These are phyloP conservation scores for Fistulifera pelliculosa DNA, from an alignment of 108 stramenopile genomes.

Conservation along the genomic window DNA sequence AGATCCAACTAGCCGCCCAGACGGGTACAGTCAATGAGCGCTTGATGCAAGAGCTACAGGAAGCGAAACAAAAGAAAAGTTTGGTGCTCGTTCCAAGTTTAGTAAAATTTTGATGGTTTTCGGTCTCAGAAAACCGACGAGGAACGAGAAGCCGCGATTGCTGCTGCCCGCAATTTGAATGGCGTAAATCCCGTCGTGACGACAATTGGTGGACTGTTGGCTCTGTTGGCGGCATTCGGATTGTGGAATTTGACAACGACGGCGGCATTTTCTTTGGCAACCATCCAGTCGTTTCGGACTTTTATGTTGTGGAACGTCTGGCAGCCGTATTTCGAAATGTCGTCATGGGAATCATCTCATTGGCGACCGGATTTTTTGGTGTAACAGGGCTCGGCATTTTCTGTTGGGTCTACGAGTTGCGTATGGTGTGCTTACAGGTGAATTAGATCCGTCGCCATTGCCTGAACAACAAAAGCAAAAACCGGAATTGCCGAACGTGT, in stretches of 20 bases:
- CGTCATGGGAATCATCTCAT: constrained; percentile 54
- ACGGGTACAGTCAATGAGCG: constrained; percentile 74
- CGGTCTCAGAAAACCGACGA: constrained; percentile 50
- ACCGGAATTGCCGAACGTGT: constrained; percentile 57
- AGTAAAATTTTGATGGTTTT: constrained; percentile 18
- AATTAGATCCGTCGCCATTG: constrained; percentile 73
- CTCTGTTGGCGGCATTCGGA: constrained; percentile 45
- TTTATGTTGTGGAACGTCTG: constrained; percentile 50
- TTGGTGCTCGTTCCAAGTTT: constrained; percentile 20
- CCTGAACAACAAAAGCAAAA: constrained; percentile 15
- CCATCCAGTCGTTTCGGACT: constrained; percentile 53
- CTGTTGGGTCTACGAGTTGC: constrained; percentile 58
- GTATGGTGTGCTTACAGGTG: constrained; percentile 64
- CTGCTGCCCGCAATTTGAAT: constrained; percentile 67
- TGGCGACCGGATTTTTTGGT: constrained; percentile 76
- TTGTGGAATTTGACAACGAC: constrained; percentile 53
- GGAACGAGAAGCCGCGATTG: constrained; percentile 48
- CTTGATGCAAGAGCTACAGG: constrained; percentile 59
- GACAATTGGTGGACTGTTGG: constrained; percentile 47
- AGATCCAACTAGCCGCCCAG: constrained; percentile 16
- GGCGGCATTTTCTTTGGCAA: constrained; percentile 45
- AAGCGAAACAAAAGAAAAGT: constrained; percentile 48
- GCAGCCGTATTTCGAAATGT: constrained; percentile 61
- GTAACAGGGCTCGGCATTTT: constrained; percentile 74
- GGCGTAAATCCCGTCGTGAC: constrained; percentile 77